Evolutionary conservation across 2,329 filamentous ascomycete species (phyloP).

Genomic region (Fusarium sambucinum): DNA sequence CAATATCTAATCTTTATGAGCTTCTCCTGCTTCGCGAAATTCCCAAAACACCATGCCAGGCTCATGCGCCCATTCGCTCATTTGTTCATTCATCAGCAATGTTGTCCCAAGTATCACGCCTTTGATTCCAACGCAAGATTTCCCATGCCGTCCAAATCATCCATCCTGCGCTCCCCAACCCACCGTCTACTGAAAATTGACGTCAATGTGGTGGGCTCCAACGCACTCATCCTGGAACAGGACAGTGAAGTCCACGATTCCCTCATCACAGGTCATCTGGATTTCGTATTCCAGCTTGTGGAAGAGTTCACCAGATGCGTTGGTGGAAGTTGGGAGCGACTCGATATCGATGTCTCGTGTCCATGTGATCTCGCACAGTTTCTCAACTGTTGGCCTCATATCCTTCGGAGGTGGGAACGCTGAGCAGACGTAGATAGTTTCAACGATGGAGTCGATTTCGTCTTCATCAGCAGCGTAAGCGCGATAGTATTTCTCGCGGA

Average conservation of each 20-base stretch:
- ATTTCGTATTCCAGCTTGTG: conserved; percentile 1
- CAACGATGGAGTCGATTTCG: too few species aligned
- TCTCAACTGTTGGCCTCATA: rapidly evolving
- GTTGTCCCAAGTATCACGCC: too few species aligned
- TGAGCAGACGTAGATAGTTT: conserved; percentile 17
- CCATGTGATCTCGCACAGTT: conserved; percentile 43
- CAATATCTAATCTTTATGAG: too few species aligned
- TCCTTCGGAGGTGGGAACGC: neutral
- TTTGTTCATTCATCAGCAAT: too few species aligned
- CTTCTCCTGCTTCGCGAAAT: too few species aligned
- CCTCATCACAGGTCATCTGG: conserved; percentile 41
- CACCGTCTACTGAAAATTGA: conserved; percentile 34
- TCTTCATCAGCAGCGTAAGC: too few species aligned
- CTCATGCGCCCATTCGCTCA: too few species aligned
- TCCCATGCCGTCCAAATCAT: too few species aligned
- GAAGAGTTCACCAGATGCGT: conserved; percentile 15
- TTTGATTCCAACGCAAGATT: too few species aligned
- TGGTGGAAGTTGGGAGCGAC: conserved; percentile 27
- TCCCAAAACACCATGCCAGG: too few species aligned
- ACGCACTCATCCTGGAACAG: conserved; percentile 28
- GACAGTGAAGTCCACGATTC: conserved; percentile 41
- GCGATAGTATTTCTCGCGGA: too few species aligned
- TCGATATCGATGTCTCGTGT: conserved; percentile 7
- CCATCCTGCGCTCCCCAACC: too few species aligned
- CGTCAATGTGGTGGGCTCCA: conserved; percentile 29